These are phyloP conservation scores for Hypoxylon crocopeplum DNA, from an alignment of 495 filamentous ascomycete genomes.

Conservation along the genomic window DNA sequence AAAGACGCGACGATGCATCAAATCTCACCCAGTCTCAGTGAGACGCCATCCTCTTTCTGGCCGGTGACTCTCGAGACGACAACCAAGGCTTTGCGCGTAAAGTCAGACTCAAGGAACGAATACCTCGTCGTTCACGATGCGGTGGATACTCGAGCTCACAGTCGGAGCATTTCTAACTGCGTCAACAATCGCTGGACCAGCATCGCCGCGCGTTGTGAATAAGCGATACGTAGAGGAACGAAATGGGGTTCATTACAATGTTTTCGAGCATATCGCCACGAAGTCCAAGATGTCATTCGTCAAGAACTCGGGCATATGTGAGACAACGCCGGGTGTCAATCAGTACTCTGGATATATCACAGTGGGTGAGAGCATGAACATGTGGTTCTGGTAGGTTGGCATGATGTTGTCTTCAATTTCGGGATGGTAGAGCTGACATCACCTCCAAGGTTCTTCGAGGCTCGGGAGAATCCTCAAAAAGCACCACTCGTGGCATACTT, in stretches of 20 bases:
- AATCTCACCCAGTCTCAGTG: too few relatives aligned
- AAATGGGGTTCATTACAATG: slow-evolving; percentile 54
- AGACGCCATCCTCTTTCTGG: too few relatives aligned
- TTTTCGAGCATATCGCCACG: slow-evolving; percentile 61
- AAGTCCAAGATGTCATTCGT: slow-evolving; percentile 60
- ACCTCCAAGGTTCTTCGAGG: slow-evolving; percentile 65
- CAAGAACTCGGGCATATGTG: slow-evolving; percentile 63
- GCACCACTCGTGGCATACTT: slow-evolving; percentile 62
- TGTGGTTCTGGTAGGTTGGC: slow-evolving; percentile 46
- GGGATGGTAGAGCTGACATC: too few relatives aligned
- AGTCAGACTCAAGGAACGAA: too few relatives aligned
- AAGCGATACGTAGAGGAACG: slow-evolving; percentile 53
- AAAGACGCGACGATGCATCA: too few relatives aligned
- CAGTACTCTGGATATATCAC: slow-evolving; percentile 64
- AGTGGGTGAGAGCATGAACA: slow-evolving; percentile 59
- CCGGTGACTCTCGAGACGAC: too few relatives aligned
- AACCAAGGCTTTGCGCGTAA: too few relatives aligned
- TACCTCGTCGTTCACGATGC: slow-evolving; percentile 11
- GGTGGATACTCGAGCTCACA: slow-evolving; percentile 5
- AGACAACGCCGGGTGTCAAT: slow-evolving; percentile 61
- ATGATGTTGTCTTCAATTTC: too few relatives aligned
- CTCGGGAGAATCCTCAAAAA: slow-evolving; percentile 54
- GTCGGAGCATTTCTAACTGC: slow-evolving; percentile 4
- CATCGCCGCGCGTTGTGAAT: slow-evolving; percentile 29
- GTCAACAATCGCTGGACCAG: not conserved